Conservation (phyloP, 306 rosid genomes). For the Vachellia pachyceras region DNA sequence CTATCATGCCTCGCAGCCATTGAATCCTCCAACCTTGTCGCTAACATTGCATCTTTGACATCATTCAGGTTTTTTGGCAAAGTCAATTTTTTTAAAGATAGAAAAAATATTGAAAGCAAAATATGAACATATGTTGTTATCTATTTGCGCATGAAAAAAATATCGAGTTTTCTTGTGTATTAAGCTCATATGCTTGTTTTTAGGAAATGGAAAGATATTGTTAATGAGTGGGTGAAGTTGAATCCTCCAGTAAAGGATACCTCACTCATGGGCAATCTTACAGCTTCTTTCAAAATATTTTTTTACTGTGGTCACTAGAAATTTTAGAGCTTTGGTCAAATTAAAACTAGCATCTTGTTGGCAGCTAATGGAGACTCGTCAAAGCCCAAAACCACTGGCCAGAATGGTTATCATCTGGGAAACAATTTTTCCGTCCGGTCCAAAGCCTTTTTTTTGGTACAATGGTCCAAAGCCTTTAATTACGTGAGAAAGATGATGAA, state of each 20-base stretch:
- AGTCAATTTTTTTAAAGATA: too few relatives aligned
- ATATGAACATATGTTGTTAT: not conserved
- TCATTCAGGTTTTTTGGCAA: too few relatives aligned
- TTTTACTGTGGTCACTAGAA: not conserved
- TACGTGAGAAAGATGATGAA: slow-evolving; percentile 25
- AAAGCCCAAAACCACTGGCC: slow-evolving; percentile 53
- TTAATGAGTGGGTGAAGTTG: slow-evolving; percentile 85
- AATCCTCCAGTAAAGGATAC: slow-evolving; percentile 64
- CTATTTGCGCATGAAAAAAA: not conserved
- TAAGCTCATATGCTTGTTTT: slow-evolving; percentile 27
- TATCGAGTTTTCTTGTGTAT: not conserved
- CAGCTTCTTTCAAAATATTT: slow-evolving; percentile 21
- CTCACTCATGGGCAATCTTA: slow-evolving; percentile 62
- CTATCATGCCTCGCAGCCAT: too few relatives aligned
- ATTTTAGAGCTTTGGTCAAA: not conserved
- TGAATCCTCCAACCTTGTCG: too few relatives aligned
- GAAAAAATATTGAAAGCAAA: not conserved
- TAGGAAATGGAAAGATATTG: slow-evolving; percentile 92
- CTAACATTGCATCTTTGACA: too few relatives aligned
- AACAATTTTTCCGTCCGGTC: slow-evolving; percentile 10
- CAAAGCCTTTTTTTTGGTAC: too few relatives aligned
- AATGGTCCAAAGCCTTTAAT: too few relatives aligned
- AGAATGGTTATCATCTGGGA: slow-evolving; percentile 73
- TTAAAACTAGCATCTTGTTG: slow-evolving; percentile 34
- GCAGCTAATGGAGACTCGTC: slow-evolving; percentile 79